Evolutionary conservation across 495 filamentous ascomycete genomes (phyloP).

Genomic region (Aspergillus asperescens): DNA sequence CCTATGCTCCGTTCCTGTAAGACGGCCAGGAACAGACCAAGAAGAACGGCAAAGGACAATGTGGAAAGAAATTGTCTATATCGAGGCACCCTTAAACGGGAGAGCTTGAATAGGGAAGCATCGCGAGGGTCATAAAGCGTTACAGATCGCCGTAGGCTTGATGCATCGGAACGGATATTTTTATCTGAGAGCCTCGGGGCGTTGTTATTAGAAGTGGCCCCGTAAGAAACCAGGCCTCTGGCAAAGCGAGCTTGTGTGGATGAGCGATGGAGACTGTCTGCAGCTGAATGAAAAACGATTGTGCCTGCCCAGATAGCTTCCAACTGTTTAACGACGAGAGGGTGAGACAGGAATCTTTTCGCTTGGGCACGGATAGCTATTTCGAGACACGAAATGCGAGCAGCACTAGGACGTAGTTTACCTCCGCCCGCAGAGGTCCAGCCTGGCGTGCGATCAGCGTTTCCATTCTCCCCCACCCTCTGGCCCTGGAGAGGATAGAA

Average conservation of each 20-base stretch:
- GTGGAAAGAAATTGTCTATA: slow-evolving; percentile 89
- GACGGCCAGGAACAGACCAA: slow-evolving; percentile 78
- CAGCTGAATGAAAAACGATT: slow-evolving; percentile 83
- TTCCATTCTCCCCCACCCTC: slow-evolving; percentile 33
- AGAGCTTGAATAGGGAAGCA: slow-evolving; percentile 86
- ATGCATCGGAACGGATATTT: neutral
- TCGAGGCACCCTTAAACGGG: slow-evolving; percentile 78
- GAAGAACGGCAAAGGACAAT: slow-evolving; percentile 69
- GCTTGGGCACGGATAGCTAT: slow-evolving; percentile 85
- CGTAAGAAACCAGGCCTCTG: slow-evolving; percentile 15
- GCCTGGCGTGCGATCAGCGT: slow-evolving; percentile 24
- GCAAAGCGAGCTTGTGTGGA: slow-evolving; percentile 22
- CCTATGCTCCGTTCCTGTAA: slow-evolving; percentile 59
- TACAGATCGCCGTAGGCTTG: slow-evolving; percentile 59
- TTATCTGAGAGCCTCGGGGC: neutral
- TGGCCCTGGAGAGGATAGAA: slow-evolving; percentile 87
- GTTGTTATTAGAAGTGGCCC: neutral
- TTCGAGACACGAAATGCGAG: slow-evolving; percentile 82
- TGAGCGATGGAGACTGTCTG: slow-evolving; percentile 71
- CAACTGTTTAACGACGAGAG: slow-evolving; percentile 82
- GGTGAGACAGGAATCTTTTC: slow-evolving; percentile 85
- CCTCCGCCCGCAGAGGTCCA: slow-evolving; percentile 29
- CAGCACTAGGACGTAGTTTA: slow-evolving; percentile 45
- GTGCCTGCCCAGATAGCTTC: slow-evolving; percentile 95
- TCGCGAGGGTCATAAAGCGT: slow-evolving; percentile 86